Base-by-base conservation (phyloP, 1,284 basidiomycete species). In the Pseudozyma thailandica region DNA sequence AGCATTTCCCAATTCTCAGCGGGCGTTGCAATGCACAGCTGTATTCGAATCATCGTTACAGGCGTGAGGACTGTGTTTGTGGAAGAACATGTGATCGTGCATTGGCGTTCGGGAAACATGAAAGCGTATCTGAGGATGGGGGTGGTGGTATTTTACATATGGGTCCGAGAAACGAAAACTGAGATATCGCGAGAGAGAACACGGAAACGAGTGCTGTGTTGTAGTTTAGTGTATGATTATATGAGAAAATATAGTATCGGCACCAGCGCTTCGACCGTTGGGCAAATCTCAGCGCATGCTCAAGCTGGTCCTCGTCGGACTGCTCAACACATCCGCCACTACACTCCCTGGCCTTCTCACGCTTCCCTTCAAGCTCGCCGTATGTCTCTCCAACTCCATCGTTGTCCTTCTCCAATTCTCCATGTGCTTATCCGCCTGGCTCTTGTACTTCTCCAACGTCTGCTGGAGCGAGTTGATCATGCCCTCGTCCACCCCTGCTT, bases 391-490 rank as follows among this genome's bases (percentile, higher is more conserved):
- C 30, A 76, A 31, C 38, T 76, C 74, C 41, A 44, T 16, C 20
- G 72, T 76, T 5, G 50, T 74, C 31, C 28, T 51, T 10, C 61
- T 30, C 74, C 74, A 77, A 37, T 61, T 69, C 30, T 74, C 69
- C 68, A 77, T 65, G 27, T 77, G 74, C 26, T 45, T 55, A 27
- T 77, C 72, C 7, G 74, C 74, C 45, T 77, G 74, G n/a, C 64
- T 55, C 46, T 70, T 71, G 58, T 75, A 77, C 44, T 52, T 55
- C 26, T 72, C 74, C 33, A 74, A 37, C 15, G 71, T 65, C 12
- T 52, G 41, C 30, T 77, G 65, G 9, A 77, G 33, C 10, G 48
- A 61, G 16, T 25, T 31, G 31, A 77, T 71, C 70, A 74, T 61
- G 21, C 35, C 25, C 15, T 71, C 65, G 43, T 77, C 75, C 0